Evolutionary conservation across 2,329 filamentous ascomycete genomes (phyloP), one percentile per base, ranked within the genome.

Genomic region (Epichloe aotearoae): DNA sequence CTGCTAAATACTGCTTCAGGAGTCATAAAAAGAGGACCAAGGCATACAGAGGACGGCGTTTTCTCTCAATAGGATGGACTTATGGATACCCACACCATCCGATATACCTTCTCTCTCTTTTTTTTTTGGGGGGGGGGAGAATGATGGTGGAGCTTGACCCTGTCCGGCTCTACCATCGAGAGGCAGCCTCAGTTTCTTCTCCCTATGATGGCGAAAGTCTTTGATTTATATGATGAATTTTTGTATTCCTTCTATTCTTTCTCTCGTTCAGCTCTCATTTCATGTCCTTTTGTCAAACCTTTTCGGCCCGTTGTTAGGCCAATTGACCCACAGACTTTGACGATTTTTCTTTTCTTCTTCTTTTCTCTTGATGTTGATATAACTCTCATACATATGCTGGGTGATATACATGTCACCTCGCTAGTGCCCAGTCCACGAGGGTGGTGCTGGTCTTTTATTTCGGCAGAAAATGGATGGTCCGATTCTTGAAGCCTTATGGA

Each of bases 11-110:
- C 17, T 42, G 12, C 19, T 43, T 52, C 51, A 43, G 55, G 57
- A 55, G 50, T 57, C 50, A 50, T 26, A 4, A 51, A 51, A 51
- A 58, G 14, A 52, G 54, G 54, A 56, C 56, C 56, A 49, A 56
- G 53, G 53, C 54, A 53, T 46, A 36, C 43, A 56, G 56, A 55
- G 57, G 54, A 55, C 44, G 62, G 64, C 64, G 64, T 63, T 63
- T 55, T 62, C 54, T 59, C 53, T 57, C 57, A 59, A 55, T 56
- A 37, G 40, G 47, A 30, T 41, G 48, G 45, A 19, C 45, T 50
- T 15, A 53, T 56, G 57, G 55, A 55, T 53, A 57, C 20, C 50
- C 53, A 53, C 52, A 52, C 49, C 48, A 26, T 45, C 39, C 23
- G 34, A 40, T 36, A 4, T 34, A 2, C n/a, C 5, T 34, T 36